Evolutionary conservation across 345 rosid genomes (phyloP).

Genomic region (Hibiscus syriacus): DNA sequence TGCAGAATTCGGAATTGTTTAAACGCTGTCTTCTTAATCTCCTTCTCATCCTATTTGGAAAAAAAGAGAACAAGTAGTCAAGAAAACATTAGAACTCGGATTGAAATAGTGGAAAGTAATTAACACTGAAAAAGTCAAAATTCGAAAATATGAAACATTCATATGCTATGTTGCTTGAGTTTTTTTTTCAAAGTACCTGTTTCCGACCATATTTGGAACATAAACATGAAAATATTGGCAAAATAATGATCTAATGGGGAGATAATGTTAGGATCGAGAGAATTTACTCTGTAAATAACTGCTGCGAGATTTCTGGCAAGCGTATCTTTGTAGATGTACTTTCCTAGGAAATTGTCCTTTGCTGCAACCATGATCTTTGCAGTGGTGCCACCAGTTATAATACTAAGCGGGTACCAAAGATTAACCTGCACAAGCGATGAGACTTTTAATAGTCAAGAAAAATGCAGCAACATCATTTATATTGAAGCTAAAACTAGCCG

Average conservation of each 20-base stretch:
- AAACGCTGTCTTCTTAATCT: conserved; percentile 76
- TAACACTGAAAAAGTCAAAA: neutral
- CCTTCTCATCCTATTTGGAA: conserved; percentile 82
- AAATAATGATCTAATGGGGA: neutral
- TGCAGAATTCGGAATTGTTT: conserved; percentile 67
- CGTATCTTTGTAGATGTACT: conserved; percentile 87
- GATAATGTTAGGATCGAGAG: neutral
- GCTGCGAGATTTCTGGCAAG: conserved; percentile 86
- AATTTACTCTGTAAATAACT: conserved; percentile 70
- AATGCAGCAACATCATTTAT: neutral
- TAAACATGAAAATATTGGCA: neutral
- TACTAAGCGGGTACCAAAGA: conserved; percentile 87
- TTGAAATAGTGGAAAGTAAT: conserved; percentile 1
- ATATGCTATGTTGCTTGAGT: neutral
- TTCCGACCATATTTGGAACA: too few relatives aligned
- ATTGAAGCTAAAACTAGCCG: neutral
- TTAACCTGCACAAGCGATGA: conserved; percentile 47
- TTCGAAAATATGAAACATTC: neutral
- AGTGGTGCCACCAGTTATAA: conserved; percentile 82
- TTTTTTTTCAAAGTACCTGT: too few relatives aligned
- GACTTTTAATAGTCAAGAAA: neutral
- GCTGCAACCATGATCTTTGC: conserved; percentile 97
- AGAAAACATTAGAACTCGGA: conserved; percentile 4
- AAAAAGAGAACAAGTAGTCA: conserved; percentile 8
- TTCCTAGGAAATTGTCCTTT: conserved; percentile 82